Percentiles rank a stretch among this genome's conserved stretches.
Evolutionary conservation across 345 rosid species (phyloP).

Genomic region (Camelina neglecta): DNA sequence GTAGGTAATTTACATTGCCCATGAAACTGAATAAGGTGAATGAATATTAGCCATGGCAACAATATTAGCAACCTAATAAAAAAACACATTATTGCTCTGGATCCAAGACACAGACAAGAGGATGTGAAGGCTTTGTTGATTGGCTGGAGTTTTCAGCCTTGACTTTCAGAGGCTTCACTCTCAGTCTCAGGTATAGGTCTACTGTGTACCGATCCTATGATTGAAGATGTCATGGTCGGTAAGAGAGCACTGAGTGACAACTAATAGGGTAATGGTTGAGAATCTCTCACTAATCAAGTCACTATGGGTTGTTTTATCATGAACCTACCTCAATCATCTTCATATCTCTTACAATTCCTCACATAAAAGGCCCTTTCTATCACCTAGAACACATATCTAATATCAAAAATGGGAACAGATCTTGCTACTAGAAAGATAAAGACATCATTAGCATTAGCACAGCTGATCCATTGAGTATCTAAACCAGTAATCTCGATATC

Average conservation of each 20-base stretch:
- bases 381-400: neutral
- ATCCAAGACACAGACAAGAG: slow-evolving; percentile 11
- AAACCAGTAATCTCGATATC: slow-evolving; percentile 14
- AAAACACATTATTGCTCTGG: neutral
- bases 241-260: neutral
- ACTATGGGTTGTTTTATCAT: neutral
- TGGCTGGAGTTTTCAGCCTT: neutral
- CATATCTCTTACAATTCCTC: neutral
- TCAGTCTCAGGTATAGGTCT: too few species aligned
- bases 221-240: neutral
- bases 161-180: too few species aligned
- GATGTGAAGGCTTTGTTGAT: slow-evolving; percentile 1
- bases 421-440: slow-evolving; percentile 17
- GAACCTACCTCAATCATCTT: slow-evolving; percentile 17
- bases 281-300: neutral
- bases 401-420: neutral
- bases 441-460: neutral
- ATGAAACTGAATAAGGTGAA: neutral
- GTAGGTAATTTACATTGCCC: neutral
- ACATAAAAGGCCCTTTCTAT: neutral
- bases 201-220: neutral
- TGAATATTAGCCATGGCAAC: slow-evolving; percentile 1
- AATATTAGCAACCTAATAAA: slow-evolving; percentile 3
- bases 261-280: neutral
- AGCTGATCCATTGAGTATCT: slow-evolving; percentile 4